Base-by-base conservation (phyloP, 2,329 filamentous ascomycete genomes). In the Rhynchosporium secalis region DNA sequence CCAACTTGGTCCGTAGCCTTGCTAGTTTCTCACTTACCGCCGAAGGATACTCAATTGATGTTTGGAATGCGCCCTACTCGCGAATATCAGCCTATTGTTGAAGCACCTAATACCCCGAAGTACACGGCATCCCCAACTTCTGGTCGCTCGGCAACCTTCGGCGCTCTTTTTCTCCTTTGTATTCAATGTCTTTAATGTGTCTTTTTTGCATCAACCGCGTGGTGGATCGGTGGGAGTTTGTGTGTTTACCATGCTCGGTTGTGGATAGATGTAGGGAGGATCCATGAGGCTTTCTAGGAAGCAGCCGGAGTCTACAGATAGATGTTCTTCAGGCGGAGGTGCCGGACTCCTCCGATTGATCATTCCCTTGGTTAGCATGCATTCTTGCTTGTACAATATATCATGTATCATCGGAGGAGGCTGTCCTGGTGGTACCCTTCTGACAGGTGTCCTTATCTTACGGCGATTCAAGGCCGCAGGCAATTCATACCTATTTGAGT, bases 141-240 rank as follows among this genome's bases (percentile, higher is more conserved):
- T 66, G 59, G 64, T 67, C 56, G 58, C 55, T 60, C 58, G 62
- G 61, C 65, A 64, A 57, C 62, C 64, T 66, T 68, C 67, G 65
- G 58, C 45, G 41, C 58, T 64, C 40, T 69, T 64, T 51, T 67
- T 73, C 68, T 71, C 68, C 63, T 72, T 72, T 72, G 69, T 72
- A 66, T 70, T 68, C 63, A 66, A 71, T 68, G 69, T 72, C 65
- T 63, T 68, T 72, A 71, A 72, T 72, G 71, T 71, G 20, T 36
- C 9, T 36, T 71, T 72, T 62, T 72, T 72, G 63, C 54, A 68
- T 70, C 69, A 70, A 55, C 71, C 67, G 68, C 65, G 58, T 64
- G 62, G 58, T 63, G 61, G 65, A 29, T 64, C 33, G 47, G 47
- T 43, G 41, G 13, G 57, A 58, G 59, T 55, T 58, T 60, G 49